Evolutionary conservation across 2,329 filamentous ascomycete genomes (phyloP), one percentile per base, ranked within the genome.

Genomic region (Incumbomyces lentus): DNA sequence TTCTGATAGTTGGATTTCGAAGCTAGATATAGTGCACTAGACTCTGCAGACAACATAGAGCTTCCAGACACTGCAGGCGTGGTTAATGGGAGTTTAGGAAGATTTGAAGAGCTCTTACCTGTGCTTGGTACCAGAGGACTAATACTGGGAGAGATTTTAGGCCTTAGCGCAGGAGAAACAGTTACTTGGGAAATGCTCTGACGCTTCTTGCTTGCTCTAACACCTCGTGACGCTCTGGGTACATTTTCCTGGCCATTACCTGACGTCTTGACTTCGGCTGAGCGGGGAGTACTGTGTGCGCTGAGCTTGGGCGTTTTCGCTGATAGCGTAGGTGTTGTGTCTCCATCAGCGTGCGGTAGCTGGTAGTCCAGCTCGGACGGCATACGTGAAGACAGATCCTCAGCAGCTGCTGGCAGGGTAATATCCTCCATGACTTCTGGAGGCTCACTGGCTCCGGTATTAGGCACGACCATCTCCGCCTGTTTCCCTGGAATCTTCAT

Each of bases 1-100:
- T 95, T 94, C 60, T 96, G 90, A 59, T 98, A 98, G 60, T 98
- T 98, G 1, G 90, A 96, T 63, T 96, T 96, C 13, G 86, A 87
- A 31, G 89, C 86, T 22, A 98, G 74, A 37, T 96, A 75, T 22
- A 87, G 75, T n/a, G 80, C 78, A 48, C 79, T 79, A 2, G 74
- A 73, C 43, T 81, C 75, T 31, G 75, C 72, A 16, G 75, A 68
- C 13, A 76, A 62, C 31, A 66, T 67, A 66, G 56, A 52, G 55
- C 59, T 59, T 22, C 49, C 50, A 22, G 34, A 39, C 40, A 34
- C 51, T 56, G 39, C 13, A 31, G 14, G 18, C 42, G 19, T 44
- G 14, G 35, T 45, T 54, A 29, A 54, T 53, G 50, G 44, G 29
- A 31, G 11, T 31, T 39, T 40, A 32, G 59, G 0, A 64, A 64